Percentiles rank a stretch among this genome's conserved stretches.
These are phyloP conservation scores for Entomophthora muscae DNA, from an alignment of 371 early-diverging fungal species.

Conservation along the genomic window DNA sequence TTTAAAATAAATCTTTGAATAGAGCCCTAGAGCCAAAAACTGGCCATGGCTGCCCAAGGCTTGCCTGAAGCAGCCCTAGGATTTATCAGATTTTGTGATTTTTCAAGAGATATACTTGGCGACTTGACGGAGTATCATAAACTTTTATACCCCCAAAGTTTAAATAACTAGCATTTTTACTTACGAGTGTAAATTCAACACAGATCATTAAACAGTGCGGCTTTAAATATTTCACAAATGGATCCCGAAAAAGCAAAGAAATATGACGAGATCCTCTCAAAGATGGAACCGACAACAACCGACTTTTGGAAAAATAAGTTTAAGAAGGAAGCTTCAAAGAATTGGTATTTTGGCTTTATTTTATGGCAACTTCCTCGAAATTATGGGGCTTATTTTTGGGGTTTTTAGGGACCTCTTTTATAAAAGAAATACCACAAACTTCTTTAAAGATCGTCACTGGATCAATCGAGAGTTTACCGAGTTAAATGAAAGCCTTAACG, in stretches of 20 bases:
- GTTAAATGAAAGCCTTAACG: conserved; percentile 14
- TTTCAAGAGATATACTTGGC: no score
- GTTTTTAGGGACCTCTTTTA: conserved; percentile 59
- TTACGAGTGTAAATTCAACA: no score
- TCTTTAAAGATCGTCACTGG: conserved; percentile 93
- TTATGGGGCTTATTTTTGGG: not conserved
- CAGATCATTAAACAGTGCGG: no score
- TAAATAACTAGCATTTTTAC: no score
- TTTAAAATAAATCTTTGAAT: no score
- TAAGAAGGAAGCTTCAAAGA: conserved; percentile 7
- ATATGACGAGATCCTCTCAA: conserved; percentile 11
- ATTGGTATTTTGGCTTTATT: conserved; percentile 5
- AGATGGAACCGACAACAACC: conserved; percentile 5
- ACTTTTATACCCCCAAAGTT: no score
- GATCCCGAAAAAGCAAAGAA: not conserved
- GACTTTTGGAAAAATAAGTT: conserved; percentile 7
- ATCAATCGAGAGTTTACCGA: conserved; percentile 90
- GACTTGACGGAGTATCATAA: no score
- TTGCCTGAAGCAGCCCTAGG: no score
- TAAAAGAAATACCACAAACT: conserved; percentile 83
- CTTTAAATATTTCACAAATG: no score
- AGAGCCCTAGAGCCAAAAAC: no score
- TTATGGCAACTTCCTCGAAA: not conserved
- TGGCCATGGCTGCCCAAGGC: no score
- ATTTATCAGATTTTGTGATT: no score